Evolutionary conservation across 805 yeast genomes (phyloP).

Genomic region (Nakazawaea peltata): DNA sequence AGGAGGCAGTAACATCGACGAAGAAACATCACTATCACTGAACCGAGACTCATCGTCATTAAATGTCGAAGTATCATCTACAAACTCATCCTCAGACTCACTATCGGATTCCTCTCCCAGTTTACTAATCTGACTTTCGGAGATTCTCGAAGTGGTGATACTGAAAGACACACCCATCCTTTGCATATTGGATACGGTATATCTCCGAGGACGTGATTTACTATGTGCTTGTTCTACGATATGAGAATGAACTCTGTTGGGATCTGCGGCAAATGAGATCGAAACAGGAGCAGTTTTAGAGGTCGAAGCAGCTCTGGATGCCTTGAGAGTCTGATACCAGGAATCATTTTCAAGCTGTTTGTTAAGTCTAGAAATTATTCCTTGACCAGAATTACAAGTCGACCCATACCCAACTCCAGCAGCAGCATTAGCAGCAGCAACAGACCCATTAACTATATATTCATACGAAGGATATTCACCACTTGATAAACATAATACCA

Average conservation of each 20-base stretch:
- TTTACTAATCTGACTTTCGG: slow-evolving; percentile 22
- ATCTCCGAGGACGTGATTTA: slow-evolving; percentile 28
- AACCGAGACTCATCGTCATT: slow-evolving; percentile 7
- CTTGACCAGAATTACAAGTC: slow-evolving; percentile 11
- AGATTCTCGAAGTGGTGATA: slow-evolving; percentile 57
- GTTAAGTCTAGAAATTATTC: slow-evolving; percentile 40
- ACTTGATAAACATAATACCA: slow-evolving; percentile 60
- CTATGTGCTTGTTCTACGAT: slow-evolving; percentile 16
- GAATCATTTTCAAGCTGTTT: slow-evolving; percentile 47
- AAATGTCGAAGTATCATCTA: slow-evolving; percentile 13
- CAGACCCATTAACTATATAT: slow-evolving; percentile 65
- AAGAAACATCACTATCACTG: slow-evolving; percentile 8
- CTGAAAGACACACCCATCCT: slow-evolving; percentile 72
- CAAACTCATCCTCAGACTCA: slow-evolving; percentile 8
- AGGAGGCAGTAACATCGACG: slow-evolving; percentile 1
- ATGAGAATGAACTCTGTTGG: background rate
- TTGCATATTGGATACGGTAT: slow-evolving; percentile 58
- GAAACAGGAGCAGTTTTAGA: slow-evolving; percentile 16
- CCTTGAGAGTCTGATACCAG: slow-evolving; percentile 78
- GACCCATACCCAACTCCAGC: no score
- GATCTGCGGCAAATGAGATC: no score
- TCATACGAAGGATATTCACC: slow-evolving; percentile 57
- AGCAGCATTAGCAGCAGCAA: no score
- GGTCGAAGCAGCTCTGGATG: slow-evolving; percentile 40
- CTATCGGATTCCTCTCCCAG: slow-evolving; percentile 11